Percentiles rank a stretch among this genome's conserved stretches.
Conservation (phyloP, 495 filamentous ascomycete species). For the Cudoniella acicularis region DNA sequence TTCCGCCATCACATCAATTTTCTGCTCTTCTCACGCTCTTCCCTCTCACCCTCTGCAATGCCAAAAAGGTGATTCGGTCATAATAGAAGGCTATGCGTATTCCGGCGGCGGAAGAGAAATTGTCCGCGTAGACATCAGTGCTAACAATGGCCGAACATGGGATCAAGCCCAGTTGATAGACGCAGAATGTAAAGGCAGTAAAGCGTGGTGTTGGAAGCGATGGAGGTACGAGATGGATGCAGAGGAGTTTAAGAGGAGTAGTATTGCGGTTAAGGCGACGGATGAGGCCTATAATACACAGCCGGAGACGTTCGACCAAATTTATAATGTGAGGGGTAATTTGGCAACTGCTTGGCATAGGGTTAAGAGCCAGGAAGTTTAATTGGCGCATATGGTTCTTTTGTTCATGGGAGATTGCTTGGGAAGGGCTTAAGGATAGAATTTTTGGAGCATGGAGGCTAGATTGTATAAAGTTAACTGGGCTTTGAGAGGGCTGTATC, state of each 20-base stretch:
- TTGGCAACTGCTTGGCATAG: slow-evolving; percentile 5
- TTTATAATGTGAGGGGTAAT: slow-evolving; percentile 2
- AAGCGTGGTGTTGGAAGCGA: slow-evolving; percentile 52
- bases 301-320: slow-evolving; percentile 30
- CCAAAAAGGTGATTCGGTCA: slow-evolving; percentile 45
- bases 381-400: background rate
- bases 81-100: slow-evolving; percentile 54
- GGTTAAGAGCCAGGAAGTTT: background rate
- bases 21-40: background rate
- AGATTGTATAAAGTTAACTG: too few species aligned
- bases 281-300: slow-evolving; percentile 57
- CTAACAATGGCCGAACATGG: slow-evolving; percentile 53
- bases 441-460: too few species aligned
- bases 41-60: slow-evolving; percentile 22
- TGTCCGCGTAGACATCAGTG: slow-evolving; percentile 50
- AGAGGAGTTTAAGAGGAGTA: background rate
- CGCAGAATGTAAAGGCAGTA: slow-evolving; percentile 33
- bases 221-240: slow-evolving; percentile 29
- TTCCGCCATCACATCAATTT: background rate
- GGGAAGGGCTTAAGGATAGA: too few species aligned
- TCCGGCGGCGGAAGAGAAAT: slow-evolving; percentile 54
- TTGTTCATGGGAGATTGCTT: background rate
- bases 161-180: slow-evolving; percentile 39
- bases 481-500: too few species aligned
- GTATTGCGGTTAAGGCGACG: slow-evolving; percentile 48